Evolutionary conservation across 2,329 filamentous ascomycete species (phyloP).

Genomic region (Aureobasidium sp.): DNA sequence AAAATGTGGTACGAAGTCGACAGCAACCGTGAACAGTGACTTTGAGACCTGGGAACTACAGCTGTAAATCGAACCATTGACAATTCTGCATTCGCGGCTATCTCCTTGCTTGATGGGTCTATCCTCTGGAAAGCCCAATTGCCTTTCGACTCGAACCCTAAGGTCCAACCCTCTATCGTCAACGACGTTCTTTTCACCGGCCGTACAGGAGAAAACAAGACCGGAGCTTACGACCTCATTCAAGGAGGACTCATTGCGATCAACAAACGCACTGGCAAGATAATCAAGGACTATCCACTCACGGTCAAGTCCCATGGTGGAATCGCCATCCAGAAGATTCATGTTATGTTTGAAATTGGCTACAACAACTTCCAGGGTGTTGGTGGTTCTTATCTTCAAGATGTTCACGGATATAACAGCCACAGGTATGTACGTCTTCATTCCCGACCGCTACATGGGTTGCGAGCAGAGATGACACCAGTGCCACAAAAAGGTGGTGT

Average conservation of each 20-base stretch:
- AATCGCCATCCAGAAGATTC: neutral
- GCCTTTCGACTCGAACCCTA: neutral
- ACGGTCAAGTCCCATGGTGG: neutral
- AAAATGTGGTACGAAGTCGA: too few relatives aligned
- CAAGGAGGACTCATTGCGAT: neutral
- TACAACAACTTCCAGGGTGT: neutral
- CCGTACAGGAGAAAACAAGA: neutral
- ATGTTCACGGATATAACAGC: too few relatives aligned
- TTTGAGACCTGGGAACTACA: neutral
- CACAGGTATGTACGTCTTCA: too few relatives aligned
- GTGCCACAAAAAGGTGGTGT: too few relatives aligned
- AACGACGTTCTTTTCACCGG: neutral
- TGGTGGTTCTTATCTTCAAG: neutral
- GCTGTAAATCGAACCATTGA: neutral
- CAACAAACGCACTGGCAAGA: neutral
- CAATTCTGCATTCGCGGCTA: neutral
- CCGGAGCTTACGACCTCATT: neutral
- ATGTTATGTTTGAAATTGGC: neutral
- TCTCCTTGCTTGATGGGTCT: neutral
- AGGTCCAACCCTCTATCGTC: neutral
- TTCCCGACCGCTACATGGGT: too few relatives aligned
- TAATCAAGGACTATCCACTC: neutral
- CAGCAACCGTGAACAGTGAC: neutral
- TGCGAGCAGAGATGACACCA: too few relatives aligned
- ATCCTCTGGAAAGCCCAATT: neutral